Conservation (phyloP, 2,329 filamentous ascomycete species). For the Neonectria ditissima region DNA sequence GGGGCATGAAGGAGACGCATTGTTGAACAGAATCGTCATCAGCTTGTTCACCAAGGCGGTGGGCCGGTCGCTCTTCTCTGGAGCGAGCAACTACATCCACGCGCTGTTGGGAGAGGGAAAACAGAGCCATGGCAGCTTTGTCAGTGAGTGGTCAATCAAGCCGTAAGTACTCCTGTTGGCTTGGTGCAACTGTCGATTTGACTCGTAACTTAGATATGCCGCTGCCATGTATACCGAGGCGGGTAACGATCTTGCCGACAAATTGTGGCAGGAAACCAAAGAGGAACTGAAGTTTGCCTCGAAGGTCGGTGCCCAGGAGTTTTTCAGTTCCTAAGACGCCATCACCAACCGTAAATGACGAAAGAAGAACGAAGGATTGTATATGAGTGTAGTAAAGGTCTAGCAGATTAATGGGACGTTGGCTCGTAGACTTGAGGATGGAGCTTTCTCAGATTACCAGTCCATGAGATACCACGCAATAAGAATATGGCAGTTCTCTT, state of each 20-base stretch:
- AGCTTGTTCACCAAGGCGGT: neutral
- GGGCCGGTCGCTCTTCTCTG: neutral
- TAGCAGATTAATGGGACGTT: no score
- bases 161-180: neutral
- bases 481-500: no score
- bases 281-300: constrained; percentile 2
- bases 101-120: constrained; percentile 3
- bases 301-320: no score
- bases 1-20: neutral
- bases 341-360: no score
- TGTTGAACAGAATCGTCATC: neutral
- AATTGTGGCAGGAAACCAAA: constrained; percentile 11
- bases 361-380: no score
- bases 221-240: neutral
- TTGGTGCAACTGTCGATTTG: neutral
- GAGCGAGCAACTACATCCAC: constrained; percentile 7
- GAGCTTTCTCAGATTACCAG: no score
- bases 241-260: neutral
- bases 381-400: no score
- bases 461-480: no score
- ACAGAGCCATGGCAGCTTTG: constrained; percentile 12
- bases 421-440: no score
- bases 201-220: neutral
- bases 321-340: no score
- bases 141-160: constrained; percentile 15